Conservation (phyloP, 257 asterid genomes). For the Solanum gandarillasii region DNA sequence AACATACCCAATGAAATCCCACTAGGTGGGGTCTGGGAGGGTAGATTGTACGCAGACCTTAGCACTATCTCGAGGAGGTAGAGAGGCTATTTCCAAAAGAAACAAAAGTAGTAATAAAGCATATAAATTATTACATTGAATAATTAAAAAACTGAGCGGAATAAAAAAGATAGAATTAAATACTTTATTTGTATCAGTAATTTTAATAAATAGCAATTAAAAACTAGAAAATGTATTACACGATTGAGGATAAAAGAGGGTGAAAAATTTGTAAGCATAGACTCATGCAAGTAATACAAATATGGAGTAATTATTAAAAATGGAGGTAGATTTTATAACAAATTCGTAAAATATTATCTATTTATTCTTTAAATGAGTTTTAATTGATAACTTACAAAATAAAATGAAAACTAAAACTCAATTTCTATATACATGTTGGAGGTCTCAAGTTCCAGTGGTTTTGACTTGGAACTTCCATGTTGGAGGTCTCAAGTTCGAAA, state of each 20-base stretch:
- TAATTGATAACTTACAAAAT: not conserved
- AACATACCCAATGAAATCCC: not conserved
- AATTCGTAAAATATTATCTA: not conserved
- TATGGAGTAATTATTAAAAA: not conserved
- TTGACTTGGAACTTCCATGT: too few relatives aligned
- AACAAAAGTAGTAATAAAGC: not conserved
- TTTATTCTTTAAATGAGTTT: not conserved
- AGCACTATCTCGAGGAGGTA: not conserved
- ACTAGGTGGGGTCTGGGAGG: not conserved
- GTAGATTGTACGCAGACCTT: not conserved
- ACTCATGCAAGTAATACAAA: not conserved
- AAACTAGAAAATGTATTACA: not conserved
- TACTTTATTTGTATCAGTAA: not conserved
- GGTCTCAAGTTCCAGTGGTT: too few relatives aligned
- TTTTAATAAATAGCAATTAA: not conserved
- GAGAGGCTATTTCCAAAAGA: not conserved
- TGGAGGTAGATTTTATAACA: not conserved
- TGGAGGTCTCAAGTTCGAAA: too few relatives aligned
- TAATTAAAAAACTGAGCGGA: not conserved
- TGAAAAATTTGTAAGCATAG: not conserved
- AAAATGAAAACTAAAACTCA: not conserved
- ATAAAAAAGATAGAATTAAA: not conserved
- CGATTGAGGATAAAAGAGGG: not conserved
- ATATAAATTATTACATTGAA: not conserved
- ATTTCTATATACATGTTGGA: not conserved